Base-by-base conservation (phyloP, 2,329 filamentous ascomycete genomes). In the Helicocarpus griseus region DNA sequence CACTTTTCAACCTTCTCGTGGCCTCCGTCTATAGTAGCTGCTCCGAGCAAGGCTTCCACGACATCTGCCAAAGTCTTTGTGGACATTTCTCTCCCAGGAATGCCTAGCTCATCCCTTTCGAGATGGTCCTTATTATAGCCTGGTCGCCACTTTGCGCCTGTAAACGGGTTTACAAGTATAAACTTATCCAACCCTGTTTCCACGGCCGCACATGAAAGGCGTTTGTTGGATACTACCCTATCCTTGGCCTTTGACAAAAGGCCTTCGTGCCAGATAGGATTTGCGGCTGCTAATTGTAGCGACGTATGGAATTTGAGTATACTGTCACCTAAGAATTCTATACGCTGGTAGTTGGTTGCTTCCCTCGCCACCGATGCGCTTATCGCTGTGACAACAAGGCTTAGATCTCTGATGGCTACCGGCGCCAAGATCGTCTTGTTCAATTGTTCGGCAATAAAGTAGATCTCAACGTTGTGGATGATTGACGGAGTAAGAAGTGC, bases 321-420 rank as follows among this genome's bases (percentile, higher is more conserved):
- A 0, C 82, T 82, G 61, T 97, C 91, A 0, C 93, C 93, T 0
- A 96, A 71, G 58, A 94, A 94, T 63, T 97, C 93, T 0, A 95
- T 72, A 2, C 86, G 76, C 60, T 97, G 86, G 62, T 96, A 96
- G 57, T 95, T 78, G 0, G 75, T 76, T 1, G 70, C 65, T 45
- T 83, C 81, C 2, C 67, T 62, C 0, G 87, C 81, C 1, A 74
- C 74, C 0, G 83, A 79, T 0, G 87, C 74, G 48, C 79, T 86
- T 47, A 94, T 83, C 1, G 90, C 89, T 8, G 80, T 82, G 1
- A 82, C 64, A 0, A 94, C 63, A 31, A 85, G 69, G 0, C 70
- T 66, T 2, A 80, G 56, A 56, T 85, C 67, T 0, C 65, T 65
- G 33, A 91, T 77, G 0, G 64, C 61, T 1, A 89, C 66, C 1